These are phyloP conservation scores for Fusarium musae DNA, from an alignment of 2,329 filamentous ascomycete genomes.

Conservation along the genomic window DNA sequence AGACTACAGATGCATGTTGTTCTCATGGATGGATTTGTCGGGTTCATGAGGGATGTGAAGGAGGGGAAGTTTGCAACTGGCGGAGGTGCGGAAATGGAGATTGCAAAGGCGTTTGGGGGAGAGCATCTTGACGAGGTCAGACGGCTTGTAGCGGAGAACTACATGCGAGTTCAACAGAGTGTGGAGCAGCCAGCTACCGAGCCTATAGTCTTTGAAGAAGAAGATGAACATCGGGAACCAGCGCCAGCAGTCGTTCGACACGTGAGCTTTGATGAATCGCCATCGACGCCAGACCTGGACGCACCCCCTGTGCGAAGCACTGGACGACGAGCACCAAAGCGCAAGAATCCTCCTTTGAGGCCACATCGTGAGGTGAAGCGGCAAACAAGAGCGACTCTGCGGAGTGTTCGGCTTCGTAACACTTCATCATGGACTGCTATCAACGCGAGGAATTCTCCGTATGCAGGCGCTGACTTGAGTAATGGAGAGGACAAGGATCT, in stretches of 20 bases:
- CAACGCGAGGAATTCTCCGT: neutral
- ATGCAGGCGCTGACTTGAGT: neutral
- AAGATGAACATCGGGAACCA: neutral
- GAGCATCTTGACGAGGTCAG: slow-evolving; percentile 4
- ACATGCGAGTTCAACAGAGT: neutral
- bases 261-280: slow-evolving; percentile 16
- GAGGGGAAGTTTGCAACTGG: neutral
- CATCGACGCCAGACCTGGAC: slow-evolving; percentile 16
- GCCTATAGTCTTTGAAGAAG: neutral
- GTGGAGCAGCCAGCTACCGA: neutral
- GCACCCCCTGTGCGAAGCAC: slow-evolving; percentile 28
- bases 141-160: neutral
- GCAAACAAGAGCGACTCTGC: neutral
- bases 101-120: slow-evolving; percentile 17
- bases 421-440: slow-evolving; percentile 6
- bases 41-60: slow-evolving; percentile 34
- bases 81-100: neutral
- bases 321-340: slow-evolving; percentile 13
- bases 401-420: neutral
- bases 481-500: neutral
- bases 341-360: neutral
- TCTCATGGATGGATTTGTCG: slow-evolving; percentile 36
- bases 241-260: neutral
- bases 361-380: neutral
- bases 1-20: slow-evolving; percentile 34